Evolutionary conservation across 805 yeast genomes (phyloP).

Genomic region (Sugiyamaella mastotermitis): DNA sequence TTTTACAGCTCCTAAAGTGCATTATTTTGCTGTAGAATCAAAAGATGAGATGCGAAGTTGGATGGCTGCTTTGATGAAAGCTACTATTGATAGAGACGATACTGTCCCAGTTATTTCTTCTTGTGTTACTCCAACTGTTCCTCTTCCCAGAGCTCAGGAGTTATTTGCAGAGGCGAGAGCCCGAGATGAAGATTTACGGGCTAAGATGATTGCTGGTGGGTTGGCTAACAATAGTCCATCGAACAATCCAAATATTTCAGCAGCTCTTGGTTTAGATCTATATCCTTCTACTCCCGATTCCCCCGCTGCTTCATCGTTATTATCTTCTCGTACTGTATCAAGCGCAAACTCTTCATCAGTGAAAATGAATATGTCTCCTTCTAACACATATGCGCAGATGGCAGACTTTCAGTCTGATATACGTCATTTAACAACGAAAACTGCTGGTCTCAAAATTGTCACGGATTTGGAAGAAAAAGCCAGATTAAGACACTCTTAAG

Average conservation of each 20-base stretch:
- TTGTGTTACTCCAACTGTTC: conserved; percentile 92
- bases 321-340: conserved; percentile 20
- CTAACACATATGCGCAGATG: conserved; percentile 1
- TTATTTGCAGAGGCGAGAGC: conserved; percentile 61
- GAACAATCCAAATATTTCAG: not conserved
- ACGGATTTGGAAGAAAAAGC: conserved; percentile 20
- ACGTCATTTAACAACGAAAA: conserved; percentile 19
- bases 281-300: conserved; percentile 18
- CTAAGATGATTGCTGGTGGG: conserved; percentile 22
- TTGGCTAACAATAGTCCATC: conserved; percentile 7
- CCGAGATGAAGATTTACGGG: conserved; percentile 21
- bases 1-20: conserved; percentile 93
- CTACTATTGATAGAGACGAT: conserved; percentile 94
- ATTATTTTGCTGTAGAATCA: conserved; percentile 91
- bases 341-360: conserved; percentile 18
- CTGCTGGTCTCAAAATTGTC: conserved; percentile 21
- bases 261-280: not conserved
- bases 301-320: conserved; percentile 19
- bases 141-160: conserved; percentile 81
- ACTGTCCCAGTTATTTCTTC: conserved; percentile 86
- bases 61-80: conserved; percentile 92
- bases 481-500: too few relatives aligned
- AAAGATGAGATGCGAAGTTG: conserved; percentile 89
- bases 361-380: conserved; percentile 8
- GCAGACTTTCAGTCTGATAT: conserved; percentile 9